Base-by-base conservation (phyloP, 2,329 filamentous ascomycete species). In the Didymella glomerata region DNA sequence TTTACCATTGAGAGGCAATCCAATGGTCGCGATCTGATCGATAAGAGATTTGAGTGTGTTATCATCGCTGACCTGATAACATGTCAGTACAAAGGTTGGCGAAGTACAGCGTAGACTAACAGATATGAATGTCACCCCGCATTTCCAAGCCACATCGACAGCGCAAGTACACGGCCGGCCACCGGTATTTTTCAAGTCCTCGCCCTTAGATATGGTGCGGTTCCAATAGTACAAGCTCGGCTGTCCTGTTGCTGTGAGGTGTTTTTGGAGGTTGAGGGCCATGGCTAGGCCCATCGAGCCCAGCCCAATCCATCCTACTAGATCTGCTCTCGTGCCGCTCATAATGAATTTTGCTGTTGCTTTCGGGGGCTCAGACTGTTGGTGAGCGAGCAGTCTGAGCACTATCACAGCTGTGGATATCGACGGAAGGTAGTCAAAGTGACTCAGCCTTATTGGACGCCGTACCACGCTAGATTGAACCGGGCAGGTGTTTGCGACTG, bases 261-360 rank as follows among this genome's bases (percentile, higher is more conserved):
- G 70, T 25, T 73, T 79, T 40, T 84, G 83, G 0, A 85, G 72
- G 56, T 85, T 84, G 7, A 68, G 72, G 1, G 82, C 80, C 83
- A 85, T 85, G 20, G 68, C 70, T 6, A 75, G 70, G 1, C 83
- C 83, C 82, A 85, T 85, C 0, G 81, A 84, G 1, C 83, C 82
- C 0, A 85, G 77, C 4, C 83, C 83, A 11, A 70, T 68, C 66
- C 66, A 72, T 60, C 64, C 61, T 57, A 69, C 16, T 18, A 25
- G 8, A 18, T 24, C 20, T n/a, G 28, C 14, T 24, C 14, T 11
- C 18, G 41, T 30, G 6, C 8, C 34, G n/a, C 32, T 25, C 48
- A 51, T 51, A 24, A 9, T 27, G 11, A 5, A 10, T 13, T 8
- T 41, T 32, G 34, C 32, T 10, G 16, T 48, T 8, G 25, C 32